Conservation (phyloP, 2,329 filamentous ascomycete genomes). For the Triangularia verruculosa region DNA sequence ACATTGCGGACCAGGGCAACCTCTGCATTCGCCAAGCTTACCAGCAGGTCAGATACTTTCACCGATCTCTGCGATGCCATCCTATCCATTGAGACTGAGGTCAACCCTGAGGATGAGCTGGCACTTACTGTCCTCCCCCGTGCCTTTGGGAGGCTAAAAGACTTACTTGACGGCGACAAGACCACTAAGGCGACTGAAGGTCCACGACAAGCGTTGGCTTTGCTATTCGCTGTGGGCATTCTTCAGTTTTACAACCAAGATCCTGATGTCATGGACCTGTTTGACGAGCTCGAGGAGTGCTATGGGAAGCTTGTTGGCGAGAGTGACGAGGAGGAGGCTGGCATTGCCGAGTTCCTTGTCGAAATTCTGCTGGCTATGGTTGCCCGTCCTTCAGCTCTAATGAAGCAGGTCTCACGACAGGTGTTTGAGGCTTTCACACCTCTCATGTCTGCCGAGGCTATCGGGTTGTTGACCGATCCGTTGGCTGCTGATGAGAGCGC, state of each 20-base stretch:
- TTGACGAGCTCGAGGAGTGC: constrained; percentile 78
- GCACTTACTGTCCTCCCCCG: constrained; percentile 51
- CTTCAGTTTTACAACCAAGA: constrained; percentile 90
- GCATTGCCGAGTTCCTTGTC: constrained; percentile 69
- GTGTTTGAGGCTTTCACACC: constrained; percentile 81
- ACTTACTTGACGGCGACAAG: constrained; percentile 44
- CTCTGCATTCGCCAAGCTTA: constrained; percentile 56
- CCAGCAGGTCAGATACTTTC: constrained; percentile 52
- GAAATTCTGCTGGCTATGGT: constrained; percentile 90
- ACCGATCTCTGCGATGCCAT: constrained; percentile 53
- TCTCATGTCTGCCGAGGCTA: constrained; percentile 68
- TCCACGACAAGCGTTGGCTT: constrained; percentile 63
- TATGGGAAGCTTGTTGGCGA: constrained; percentile 63
- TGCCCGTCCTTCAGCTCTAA: constrained; percentile 77
- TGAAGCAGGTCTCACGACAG: constrained; percentile 81
- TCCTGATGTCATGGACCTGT: constrained; percentile 75
- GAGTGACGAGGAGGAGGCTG: constrained; percentile 51
- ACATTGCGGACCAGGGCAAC: constrained; percentile 55
- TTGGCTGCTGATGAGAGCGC: constrained; percentile 76
- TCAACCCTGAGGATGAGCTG: constrained; percentile 51
- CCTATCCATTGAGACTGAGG: constrained; percentile 50
- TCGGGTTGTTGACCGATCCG: constrained; percentile 65
- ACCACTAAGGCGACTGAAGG: constrained; percentile 23
- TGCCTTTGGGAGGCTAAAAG: constrained; percentile 45
- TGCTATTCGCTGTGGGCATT: constrained; percentile 80